phyloP scores from a whole-genome alignment of 2,329 filamentous ascomycete genomes.

The Pleurostoma richardsiae region DNA sequence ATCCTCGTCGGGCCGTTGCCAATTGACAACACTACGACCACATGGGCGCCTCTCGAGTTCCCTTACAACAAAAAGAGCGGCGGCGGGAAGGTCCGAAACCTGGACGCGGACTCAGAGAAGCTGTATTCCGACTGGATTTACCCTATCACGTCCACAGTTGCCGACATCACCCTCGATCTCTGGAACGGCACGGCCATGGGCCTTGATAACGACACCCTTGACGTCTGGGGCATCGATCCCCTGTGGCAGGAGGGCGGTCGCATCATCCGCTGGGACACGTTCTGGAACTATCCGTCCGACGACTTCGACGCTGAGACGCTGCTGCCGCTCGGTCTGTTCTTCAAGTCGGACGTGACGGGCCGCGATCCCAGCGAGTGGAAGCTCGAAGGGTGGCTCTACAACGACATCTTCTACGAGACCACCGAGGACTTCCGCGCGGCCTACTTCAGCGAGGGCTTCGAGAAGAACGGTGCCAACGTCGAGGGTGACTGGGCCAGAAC shows the following conservation, averaged over 20 bases:
- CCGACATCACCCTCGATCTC: constrained; percentile 39
- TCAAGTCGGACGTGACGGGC: constrained; percentile 42
- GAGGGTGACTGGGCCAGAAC: constrained; percentile 41
- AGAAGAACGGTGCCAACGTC: constrained; percentile 39
- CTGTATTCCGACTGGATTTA: constrained; percentile 26
- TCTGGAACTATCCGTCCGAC: constrained; percentile 30
- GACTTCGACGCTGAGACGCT: constrained; percentile 36
- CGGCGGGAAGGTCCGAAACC: constrained; percentile 29
- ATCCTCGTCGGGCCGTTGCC: constrained; percentile 46
- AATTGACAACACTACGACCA: constrained; percentile 28
- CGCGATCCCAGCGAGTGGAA: constrained; percentile 45
- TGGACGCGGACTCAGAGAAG: constrained; percentile 28
- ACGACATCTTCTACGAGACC: constrained; percentile 45
- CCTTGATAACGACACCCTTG: constrained; percentile 33
- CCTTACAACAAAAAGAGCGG: constrained; percentile 32
- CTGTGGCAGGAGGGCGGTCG: constrained; percentile 32
- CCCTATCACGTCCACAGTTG: constrained; percentile 25
- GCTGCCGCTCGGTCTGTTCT: constrained; percentile 37
- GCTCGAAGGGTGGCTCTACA: constrained; percentile 48
- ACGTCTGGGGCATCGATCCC: constrained; percentile 35
- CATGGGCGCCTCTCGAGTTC: constrained; percentile 32
- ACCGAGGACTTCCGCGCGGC: constrained; percentile 40
- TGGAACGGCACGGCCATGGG: constrained; percentile 32
- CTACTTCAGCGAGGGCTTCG: constrained; percentile 34
- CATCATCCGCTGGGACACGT: constrained; percentile 41